phyloP scores from a whole-genome alignment of 192 early-diverging fungal genomes.

The Umbelopsis isabellina region DNA sequence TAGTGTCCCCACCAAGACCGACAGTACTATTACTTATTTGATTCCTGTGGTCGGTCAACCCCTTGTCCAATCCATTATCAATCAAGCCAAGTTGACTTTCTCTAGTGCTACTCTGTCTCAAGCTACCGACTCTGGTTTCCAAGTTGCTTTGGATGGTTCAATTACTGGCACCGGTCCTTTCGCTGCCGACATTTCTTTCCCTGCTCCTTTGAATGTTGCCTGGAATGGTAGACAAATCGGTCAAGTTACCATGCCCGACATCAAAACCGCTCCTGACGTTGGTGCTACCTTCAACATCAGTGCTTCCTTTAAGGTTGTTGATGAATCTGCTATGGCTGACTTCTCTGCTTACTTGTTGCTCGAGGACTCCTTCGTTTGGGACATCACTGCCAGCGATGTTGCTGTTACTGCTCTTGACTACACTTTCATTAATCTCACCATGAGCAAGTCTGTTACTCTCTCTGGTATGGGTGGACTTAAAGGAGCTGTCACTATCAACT shows the following conservation, averaged over 20 bases:
- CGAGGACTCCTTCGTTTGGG: slow-evolving; percentile 51
- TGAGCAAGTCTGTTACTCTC: slow-evolving; percentile 54
- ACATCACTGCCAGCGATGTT: slow-evolving; percentile 47
- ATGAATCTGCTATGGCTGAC: slow-evolving; percentile 44
- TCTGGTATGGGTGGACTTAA: slow-evolving; percentile 50
- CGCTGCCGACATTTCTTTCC: slow-evolving; percentile 50
- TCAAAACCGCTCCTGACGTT: slow-evolving; percentile 44
- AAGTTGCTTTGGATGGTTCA: slow-evolving; percentile 46
- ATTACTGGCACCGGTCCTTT: slow-evolving; percentile 56
- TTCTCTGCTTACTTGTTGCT: slow-evolving; percentile 59
- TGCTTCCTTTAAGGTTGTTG: slow-evolving; percentile 43
- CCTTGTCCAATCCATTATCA: slow-evolving; percentile 58
- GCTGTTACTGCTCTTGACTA: slow-evolving; percentile 56
- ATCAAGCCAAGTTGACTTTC: slow-evolving; percentile 40
- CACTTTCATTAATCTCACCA: slow-evolving; percentile 48
- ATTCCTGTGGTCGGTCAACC: slow-evolving; percentile 58
- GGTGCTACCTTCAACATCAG: slow-evolving; percentile 53
- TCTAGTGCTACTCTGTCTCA: slow-evolving; percentile 36
- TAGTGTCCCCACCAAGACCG: slow-evolving; percentile 44
- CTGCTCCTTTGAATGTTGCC: slow-evolving; percentile 41
- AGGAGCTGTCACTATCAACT: slow-evolving; percentile 40
- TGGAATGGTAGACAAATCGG: slow-evolving; percentile 48
- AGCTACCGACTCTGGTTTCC: slow-evolving; percentile 45
- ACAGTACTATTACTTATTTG: slow-evolving; percentile 51
- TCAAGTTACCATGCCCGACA: slow-evolving; percentile 47